Evolutionary conservation across 345 rosid genomes (phyloP).

Genomic region (Mercurialis annua): DNA sequence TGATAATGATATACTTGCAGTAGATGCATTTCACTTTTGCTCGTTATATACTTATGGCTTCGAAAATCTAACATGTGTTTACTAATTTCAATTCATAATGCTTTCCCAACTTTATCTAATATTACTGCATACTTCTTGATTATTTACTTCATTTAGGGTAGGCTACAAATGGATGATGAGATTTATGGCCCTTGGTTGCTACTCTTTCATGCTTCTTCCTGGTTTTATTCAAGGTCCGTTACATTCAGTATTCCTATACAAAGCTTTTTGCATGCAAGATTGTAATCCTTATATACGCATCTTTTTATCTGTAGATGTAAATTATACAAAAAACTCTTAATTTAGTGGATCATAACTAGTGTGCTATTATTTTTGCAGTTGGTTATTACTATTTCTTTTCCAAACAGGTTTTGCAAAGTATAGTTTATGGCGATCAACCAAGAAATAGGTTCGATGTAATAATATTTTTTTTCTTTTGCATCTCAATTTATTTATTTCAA

Average conservation of each 20-base stretch:
- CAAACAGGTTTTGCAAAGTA: slow-evolving; percentile 61
- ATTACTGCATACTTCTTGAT: slow-evolving; percentile 34
- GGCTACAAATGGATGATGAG: slow-evolving; percentile 90
- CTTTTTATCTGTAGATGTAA: too few relatives aligned
- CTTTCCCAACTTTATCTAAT: slow-evolving; percentile 1
- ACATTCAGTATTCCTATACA: slow-evolving; percentile 3
- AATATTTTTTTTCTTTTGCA: neutral
- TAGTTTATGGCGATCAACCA: slow-evolving; percentile 88
- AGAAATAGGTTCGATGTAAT: slow-evolving; percentile 66
- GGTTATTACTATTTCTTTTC: slow-evolving; percentile 91
- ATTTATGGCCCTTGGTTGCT: slow-evolving; percentile 90
- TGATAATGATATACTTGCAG: neutral
- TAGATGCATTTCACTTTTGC: neutral
- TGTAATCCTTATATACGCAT: too few relatives aligned
- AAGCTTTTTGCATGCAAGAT: neutral
- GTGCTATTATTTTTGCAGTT: slow-evolving; percentile 55
- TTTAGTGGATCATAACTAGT: slow-evolving; percentile 24
- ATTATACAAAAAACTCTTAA: neutral
- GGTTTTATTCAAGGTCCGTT: slow-evolving; percentile 89
- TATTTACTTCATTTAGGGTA: slow-evolving; percentile 74
- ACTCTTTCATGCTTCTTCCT: slow-evolving; percentile 75
- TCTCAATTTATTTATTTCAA: neutral
- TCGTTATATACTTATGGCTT: neutral
- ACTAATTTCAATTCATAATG: neutral
- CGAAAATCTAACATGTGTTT: slow-evolving; percentile 1